Conservation (phyloP, 139 green algal species). For the Chlorella vulgaris region DNA sequence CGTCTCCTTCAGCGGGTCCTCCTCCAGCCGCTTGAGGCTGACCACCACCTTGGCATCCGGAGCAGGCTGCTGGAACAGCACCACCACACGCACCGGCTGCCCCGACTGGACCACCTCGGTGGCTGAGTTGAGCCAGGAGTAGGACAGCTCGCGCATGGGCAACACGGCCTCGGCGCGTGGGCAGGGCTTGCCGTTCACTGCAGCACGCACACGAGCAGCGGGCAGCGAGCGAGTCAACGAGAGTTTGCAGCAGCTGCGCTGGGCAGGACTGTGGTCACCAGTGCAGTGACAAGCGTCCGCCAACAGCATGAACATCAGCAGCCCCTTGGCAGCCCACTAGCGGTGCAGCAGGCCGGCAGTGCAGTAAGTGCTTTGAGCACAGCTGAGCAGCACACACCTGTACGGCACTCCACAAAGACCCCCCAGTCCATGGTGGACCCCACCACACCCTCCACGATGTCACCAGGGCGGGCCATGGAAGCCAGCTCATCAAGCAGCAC, state of each 20-base stretch:
- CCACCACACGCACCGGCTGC: slow-evolving; percentile 44
- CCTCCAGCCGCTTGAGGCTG: slow-evolving; percentile 57
- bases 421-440: slow-evolving; percentile 54
- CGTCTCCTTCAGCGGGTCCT: slow-evolving; percentile 59
- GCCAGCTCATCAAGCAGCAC: slow-evolving; percentile 49
- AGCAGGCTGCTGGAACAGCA: slow-evolving; percentile 12
- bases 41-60: slow-evolving; percentile 44
- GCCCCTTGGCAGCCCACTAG: no score
- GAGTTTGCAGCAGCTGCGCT: neutral
- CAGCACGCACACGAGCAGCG: no score
- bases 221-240: no score
- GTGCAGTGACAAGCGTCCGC: no score
- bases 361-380: no score
- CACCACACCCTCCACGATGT: slow-evolving; percentile 49
- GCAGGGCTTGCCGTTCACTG: slow-evolving; percentile 23
- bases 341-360: neutral
- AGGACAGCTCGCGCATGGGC: slow-evolving; percentile 64
- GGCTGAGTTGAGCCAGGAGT: slow-evolving; percentile 45
- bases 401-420: slow-evolving; percentile 56
- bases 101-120: slow-evolving; percentile 19
- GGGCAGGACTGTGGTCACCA: neutral
- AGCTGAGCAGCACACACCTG: slow-evolving; percentile 9
- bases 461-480: slow-evolving; percentile 34
- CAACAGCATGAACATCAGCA: no score
- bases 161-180: slow-evolving; percentile 38